phyloP scores from a whole-genome alignment of 2,329 filamentous ascomycete species.

The Periconia sp. region DNA sequence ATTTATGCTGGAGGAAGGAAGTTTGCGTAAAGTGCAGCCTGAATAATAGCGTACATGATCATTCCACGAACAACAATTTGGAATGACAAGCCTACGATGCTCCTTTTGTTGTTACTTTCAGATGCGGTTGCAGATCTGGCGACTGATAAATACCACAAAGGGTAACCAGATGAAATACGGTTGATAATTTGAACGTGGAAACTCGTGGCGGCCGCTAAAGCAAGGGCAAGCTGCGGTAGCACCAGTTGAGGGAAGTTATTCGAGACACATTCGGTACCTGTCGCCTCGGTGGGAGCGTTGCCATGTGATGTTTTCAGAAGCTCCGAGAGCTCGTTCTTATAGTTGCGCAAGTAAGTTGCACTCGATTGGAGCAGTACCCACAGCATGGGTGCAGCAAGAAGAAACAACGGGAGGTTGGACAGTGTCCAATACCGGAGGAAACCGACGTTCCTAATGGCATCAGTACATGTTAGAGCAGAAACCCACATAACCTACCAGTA shows the following conservation, averaged over 20 bases:
- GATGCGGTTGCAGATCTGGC: conserved; percentile 46
- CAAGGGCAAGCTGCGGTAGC: conserved; percentile 71
- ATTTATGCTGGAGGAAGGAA: conserved; percentile 85
- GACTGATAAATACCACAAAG: conserved; percentile 85
- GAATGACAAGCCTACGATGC: conserved; percentile 1
- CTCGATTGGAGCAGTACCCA: conserved; percentile 64
- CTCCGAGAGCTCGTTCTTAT: conserved; percentile 39
- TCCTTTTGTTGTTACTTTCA: not conserved
- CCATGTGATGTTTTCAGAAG: not conserved
- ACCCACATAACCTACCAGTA: conserved; percentile 73
- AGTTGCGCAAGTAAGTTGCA: conserved; percentile 44
- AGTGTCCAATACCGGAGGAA: conserved; percentile 88
- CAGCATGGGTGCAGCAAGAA: conserved; percentile 79
- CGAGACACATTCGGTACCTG: not conserved
- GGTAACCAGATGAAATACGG: conserved; percentile 83
- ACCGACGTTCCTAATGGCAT: conserved; percentile 73
- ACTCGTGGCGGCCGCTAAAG: conserved; percentile 69
- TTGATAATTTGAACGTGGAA: conserved; percentile 96
- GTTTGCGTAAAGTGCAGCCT: conserved; percentile 80
- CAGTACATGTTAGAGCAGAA: not conserved
- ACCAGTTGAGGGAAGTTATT: conserved; percentile 56
- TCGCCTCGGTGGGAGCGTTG: not conserved
- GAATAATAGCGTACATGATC: conserved; percentile 79
- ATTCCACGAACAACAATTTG: conserved; percentile 52
- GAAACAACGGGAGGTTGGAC: conserved; percentile 83